A percentile compares a stretch with the other conserved stretches of the same genome.
Evolutionary conservation across 2,329 filamentous ascomycete species (phyloP).

Genomic region (Mariannaea elegans): DNA sequence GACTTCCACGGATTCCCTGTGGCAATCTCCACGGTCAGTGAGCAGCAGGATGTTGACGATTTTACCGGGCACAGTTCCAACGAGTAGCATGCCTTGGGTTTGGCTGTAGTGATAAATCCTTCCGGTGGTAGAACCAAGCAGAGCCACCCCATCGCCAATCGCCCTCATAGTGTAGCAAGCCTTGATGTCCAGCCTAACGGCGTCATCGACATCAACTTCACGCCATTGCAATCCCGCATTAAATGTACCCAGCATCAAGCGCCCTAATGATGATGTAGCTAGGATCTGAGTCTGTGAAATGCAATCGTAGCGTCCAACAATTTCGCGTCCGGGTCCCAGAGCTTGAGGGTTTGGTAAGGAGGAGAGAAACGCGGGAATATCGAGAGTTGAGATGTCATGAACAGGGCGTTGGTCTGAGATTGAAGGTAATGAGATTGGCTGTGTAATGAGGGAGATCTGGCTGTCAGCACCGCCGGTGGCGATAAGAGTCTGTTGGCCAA

Average conservation of each 20-base stretch:
- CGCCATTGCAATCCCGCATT: constrained; percentile 50
- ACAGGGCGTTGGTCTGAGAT: background rate
- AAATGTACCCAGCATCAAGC: constrained; percentile 60
- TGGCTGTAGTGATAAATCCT: constrained; percentile 56
- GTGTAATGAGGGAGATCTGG: constrained; percentile 61
- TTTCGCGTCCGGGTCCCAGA: constrained; percentile 43
- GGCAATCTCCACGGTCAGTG: constrained; percentile 6
- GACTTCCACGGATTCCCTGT: constrained; percentile 41
- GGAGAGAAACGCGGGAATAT: constrained; percentile 46
- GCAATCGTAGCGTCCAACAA: constrained; percentile 72
- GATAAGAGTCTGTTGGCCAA: constrained; percentile 52
- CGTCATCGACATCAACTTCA: constrained; percentile 49
- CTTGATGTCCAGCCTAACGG: constrained; percentile 50
- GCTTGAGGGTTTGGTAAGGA: constrained; percentile 21
- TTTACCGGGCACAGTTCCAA: constrained; percentile 56
- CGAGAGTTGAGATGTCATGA: constrained; percentile 35
- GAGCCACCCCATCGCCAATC: constrained; percentile 48
- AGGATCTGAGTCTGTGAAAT: constrained; percentile 62
- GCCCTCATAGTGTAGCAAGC: constrained; percentile 58
- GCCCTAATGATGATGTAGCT: constrained; percentile 67
- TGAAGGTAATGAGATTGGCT: background rate
- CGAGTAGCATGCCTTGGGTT: constrained; percentile 40
- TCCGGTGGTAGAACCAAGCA: constrained; percentile 61
- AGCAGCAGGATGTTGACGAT: constrained; percentile 61
- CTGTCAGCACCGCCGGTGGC: constrained; percentile 90